Base-by-base conservation (phyloP, 805 yeast species). In the Suhomyces xylopsoci region DNA sequence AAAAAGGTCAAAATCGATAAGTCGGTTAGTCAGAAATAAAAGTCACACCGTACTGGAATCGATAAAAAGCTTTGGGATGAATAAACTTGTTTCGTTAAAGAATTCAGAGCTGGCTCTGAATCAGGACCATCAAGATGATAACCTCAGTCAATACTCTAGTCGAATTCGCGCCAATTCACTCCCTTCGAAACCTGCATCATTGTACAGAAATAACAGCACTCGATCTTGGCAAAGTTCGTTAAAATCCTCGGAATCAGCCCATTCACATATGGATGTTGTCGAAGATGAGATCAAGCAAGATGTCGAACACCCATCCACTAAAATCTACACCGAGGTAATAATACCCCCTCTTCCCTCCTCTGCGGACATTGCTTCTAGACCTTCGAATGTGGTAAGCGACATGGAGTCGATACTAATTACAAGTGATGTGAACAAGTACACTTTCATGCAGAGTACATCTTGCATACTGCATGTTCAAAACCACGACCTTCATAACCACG, bases 311-410 rank as follows among this genome's bases (percentile, higher is more conserved):
- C 9, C 22, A 7, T 5, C 42, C 24, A 38, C 42, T 17, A 38
- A 17, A 38, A 38, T 19, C 14, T 24, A 47, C 32, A 15, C n/a
- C 20, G 49, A 47, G 43, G 43, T 30, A n/a, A 28, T 47, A n/a
- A 47, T 47, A 17, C 49, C 49, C 7, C 49, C 49, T 3, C 36
- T 47, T 5, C 49, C 49, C 30, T 15, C 49, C 25, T n/a, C 40
- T 5, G 48, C 48, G 14, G 48, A 26, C 17, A n/a, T 45, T 15
- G 36, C 48, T 7, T 19, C 45, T 8, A 20, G 45, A 42, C 45
- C 45, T n/a, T 42, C 45, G n/a, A 24, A 8, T 19, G n/a, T 40
- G 22, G 44, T 41, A 7, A 38, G 24, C 24, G 42, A 38, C 14
- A 10, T 17, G 24, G 42, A 38, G 24, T 19, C 42, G 14, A 38